Conservation (phyloP, 805 yeast genomes). For the Maudiozyma saulgeensis region DNA sequence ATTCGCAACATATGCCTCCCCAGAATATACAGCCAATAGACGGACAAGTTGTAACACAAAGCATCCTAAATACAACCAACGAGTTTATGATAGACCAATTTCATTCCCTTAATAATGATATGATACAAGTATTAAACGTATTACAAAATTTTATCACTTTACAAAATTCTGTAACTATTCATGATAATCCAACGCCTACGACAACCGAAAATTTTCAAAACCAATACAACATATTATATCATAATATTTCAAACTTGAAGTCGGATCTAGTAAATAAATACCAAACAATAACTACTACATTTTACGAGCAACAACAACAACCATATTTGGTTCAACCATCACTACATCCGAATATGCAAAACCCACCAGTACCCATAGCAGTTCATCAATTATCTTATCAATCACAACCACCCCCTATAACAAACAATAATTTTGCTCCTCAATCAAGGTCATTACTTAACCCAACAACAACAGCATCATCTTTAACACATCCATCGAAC, state of each 20-base stretch:
- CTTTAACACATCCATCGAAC: no score
- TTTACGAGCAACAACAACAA: background rate
- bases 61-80: background rate
- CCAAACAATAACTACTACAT: background rate
- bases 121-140: background rate
- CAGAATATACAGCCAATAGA: background rate
- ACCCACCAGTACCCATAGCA: background rate
- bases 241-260: conserved; percentile 1
- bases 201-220: background rate
- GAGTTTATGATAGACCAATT: conserved; percentile 1
- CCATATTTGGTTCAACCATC: no score
- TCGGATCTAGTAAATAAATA: background rate
- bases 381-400: conserved; percentile 14
- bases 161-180: background rate
- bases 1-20: background rate
- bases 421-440: conserved; percentile 1
- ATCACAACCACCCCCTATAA: conserved; percentile 28
- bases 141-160: conserved; percentile 1
- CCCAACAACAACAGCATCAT: no score
- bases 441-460: no score
- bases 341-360: background rate
- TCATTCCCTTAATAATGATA: background rate
- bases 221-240: conserved; percentile 1
- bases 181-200: background rate
- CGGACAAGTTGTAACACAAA: background rate